Evolutionary conservation across 139 green algal species (phyloP), one percentile per base, ranked within the genome.

Genomic region (Chlamydomonas asymmetrica): DNA sequence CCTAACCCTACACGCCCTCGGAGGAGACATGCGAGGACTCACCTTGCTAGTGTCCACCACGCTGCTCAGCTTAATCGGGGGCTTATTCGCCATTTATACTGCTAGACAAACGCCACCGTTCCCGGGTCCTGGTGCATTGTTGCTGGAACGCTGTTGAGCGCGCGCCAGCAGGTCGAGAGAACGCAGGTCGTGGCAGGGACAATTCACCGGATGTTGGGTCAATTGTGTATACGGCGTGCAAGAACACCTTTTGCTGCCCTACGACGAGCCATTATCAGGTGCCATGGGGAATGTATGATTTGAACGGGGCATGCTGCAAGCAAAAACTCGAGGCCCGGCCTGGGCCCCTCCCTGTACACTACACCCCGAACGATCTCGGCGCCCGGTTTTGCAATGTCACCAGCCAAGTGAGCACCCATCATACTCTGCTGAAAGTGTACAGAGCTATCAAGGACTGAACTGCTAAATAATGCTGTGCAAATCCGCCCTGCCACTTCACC

Each of bases 41-140:
- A 83, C 78, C 71, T 72, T 49, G 20, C 66, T 62, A 2, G 72
- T 65, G 63, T 84, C 73, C n/a, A 84, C 66, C 27, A 84, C 71
- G 0, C 63, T 76, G 20, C 40, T 66, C 1, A 84, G 64, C 56
- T 83, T 83, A 20, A 83, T 71, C 13, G 77, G 77, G 0, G 69
- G 65, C 29, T 74, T 74, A 7, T 50, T 40, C 41, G 75, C 40
- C 9, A 32, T 49, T 39, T 63, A 79, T 79, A 34, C 29, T 16
- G 7, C 3, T 39, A 10, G 8, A 39, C 10, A 20, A 2, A 38
- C 29, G 29, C 56, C 2, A 1, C 23, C 3, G 56, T 39, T 31
- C 45, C 13, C 45, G 45, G 45, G 13, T 52, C 45, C 45, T 52
- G 13, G 45, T 16, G 45, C 45, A 25, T 52, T 52, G 13, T 16